Conservation (phyloP, 345 rosid genomes). For the Bretschneidera sinensis region DNA sequence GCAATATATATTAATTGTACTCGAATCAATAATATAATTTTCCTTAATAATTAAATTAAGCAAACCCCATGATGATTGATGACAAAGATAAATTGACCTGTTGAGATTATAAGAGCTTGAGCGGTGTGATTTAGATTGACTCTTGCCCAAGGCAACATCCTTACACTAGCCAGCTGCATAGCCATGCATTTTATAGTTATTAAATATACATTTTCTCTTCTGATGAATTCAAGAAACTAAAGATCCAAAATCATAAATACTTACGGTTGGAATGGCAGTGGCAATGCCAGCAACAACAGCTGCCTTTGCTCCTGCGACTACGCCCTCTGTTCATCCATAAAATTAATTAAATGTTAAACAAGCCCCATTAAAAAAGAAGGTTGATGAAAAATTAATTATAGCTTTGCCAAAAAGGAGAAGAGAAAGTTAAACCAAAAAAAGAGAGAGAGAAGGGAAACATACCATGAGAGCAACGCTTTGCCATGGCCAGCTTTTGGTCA, state of each 20-base stretch:
- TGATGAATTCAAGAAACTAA: background rate
- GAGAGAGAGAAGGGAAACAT: background rate
- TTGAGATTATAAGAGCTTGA: constrained; percentile 86
- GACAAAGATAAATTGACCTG: constrained; percentile 26
- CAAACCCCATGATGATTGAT: background rate
- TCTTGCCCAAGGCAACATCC: constrained; percentile 85
- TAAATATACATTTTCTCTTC: background rate
- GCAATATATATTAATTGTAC: constrained; percentile 9
- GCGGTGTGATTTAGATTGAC: constrained; percentile 84
- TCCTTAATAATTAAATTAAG: background rate
- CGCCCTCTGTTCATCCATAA: constrained; percentile 57
- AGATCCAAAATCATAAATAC: background rate
- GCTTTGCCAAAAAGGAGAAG: background rate
- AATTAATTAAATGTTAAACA: background rate
- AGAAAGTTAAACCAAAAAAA: background rate
- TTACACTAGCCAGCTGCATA: constrained; percentile 61
- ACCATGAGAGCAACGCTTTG: constrained; percentile 59
- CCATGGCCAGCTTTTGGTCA: constrained; percentile 61
- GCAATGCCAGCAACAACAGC: constrained; percentile 64
- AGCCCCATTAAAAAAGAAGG: background rate
- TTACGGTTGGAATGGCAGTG: constrained; percentile 80
- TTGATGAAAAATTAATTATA: background rate
- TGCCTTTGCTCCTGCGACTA: constrained; percentile 79
- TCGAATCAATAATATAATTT: background rate
- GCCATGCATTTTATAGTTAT: background rate